phyloP scores from a whole-genome alignment of 257 asterid genomes.

The Scutellaria baicalensis region DNA sequence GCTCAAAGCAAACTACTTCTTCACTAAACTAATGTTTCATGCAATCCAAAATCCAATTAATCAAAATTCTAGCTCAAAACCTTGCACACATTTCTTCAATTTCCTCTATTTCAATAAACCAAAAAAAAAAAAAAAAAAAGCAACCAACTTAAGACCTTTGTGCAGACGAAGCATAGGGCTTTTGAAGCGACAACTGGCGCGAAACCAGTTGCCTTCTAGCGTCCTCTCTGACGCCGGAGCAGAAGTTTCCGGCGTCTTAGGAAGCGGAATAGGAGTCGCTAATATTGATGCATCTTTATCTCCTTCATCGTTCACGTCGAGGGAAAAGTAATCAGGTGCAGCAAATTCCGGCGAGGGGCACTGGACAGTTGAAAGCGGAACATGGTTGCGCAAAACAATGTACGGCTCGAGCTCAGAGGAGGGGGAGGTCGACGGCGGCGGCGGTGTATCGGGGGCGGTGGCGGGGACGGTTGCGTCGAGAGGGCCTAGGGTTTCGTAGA shows the following conservation, averaged over 20 bases:
- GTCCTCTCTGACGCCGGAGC: slow-evolving; percentile 32
- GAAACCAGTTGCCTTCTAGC: slow-evolving; percentile 89
- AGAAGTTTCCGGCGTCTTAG: slow-evolving; percentile 15
- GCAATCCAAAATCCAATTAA: not conserved
- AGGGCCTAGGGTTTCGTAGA: slow-evolving; percentile 67
- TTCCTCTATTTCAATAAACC: not conserved
- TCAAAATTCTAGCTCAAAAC: not conserved
- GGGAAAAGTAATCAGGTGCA: slow-evolving; percentile 77
- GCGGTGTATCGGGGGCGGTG: not conserved
- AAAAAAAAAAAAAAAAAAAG: too few species aligned
- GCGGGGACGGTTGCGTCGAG: slow-evolving; percentile 27
- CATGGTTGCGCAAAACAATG: slow-evolving; percentile 59
- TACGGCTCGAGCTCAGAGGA: slow-evolving; percentile 43
- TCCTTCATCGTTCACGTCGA: slow-evolving; percentile 44
- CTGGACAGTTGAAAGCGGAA: slow-evolving; percentile 29
- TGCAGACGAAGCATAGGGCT: slow-evolving; percentile 96
- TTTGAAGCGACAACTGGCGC: slow-evolving; percentile 56
- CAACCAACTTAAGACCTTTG: slow-evolving; percentile 44
- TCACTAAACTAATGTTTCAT: not conserved
- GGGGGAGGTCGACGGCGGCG: slow-evolving; percentile 24
- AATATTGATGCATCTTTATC: slow-evolving; percentile 6
- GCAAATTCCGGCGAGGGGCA: slow-evolving; percentile 44
- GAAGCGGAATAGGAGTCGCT: slow-evolving; percentile 13
- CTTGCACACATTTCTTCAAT: not conserved
- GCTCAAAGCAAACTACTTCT: not conserved